These are phyloP conservation scores for Stentor coeruleus DNA, from an alignment of 73 alveolate species.

Conservation along the genomic window DNA sequence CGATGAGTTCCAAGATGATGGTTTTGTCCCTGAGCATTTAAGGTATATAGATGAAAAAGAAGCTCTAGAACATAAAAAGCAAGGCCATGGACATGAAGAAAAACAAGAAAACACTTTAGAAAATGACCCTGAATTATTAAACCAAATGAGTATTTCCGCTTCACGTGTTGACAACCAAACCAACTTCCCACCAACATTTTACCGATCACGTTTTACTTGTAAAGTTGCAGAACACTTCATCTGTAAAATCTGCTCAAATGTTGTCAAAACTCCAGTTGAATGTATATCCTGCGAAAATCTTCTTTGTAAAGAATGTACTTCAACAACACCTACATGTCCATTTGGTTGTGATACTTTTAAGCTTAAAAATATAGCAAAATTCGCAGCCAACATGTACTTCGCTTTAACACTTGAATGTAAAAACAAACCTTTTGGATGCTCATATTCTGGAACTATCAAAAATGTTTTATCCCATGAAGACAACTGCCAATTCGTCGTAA, in stretches of 20 bases:
- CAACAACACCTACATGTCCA: background rate
- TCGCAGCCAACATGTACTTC: background rate
- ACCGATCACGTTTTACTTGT: background rate
- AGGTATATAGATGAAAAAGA: slow-evolving; percentile 4
- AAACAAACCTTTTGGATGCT: background rate
- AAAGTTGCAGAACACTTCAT: slow-evolving; percentile 11
- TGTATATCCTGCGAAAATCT: slow-evolving; percentile 8
- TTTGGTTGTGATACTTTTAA: background rate
- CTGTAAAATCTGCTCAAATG: slow-evolving; percentile 21
- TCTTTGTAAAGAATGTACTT: background rate
- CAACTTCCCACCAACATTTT: background rate
- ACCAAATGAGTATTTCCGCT: background rate
- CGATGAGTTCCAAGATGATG: background rate
- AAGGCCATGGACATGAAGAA: background rate
- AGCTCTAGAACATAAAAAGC: background rate
- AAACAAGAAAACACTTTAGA: background rate
- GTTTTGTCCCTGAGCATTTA: slow-evolving; percentile 2
- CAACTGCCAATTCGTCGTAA: background rate
- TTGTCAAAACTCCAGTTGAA: background rate
- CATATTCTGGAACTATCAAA: background rate
- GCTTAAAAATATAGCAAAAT: background rate
- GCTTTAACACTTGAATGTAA: background rate
- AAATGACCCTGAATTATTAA: background rate
- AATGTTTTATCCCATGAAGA: background rate
- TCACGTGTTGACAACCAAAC: background rate